Evolutionary conservation across 345 rosid species (phyloP).

Genomic region (Ceriops tagal): DNA sequence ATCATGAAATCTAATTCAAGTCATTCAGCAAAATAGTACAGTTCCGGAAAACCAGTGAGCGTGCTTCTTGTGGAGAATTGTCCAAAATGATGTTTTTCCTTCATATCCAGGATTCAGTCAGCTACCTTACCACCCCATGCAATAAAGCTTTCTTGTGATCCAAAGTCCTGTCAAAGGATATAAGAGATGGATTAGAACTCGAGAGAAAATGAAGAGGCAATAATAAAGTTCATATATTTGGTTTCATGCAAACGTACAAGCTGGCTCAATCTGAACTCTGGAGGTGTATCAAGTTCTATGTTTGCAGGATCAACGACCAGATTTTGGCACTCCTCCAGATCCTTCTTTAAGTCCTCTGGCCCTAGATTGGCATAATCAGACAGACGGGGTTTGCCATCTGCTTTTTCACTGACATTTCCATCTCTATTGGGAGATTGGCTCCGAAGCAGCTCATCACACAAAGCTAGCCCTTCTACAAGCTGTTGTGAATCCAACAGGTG

Average conservation of each 20-base stretch:
- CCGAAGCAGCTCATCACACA: constrained; percentile 74
- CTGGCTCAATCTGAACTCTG: constrained; percentile 90
- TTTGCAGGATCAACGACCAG: constrained; percentile 65
- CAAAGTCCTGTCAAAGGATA: constrained; percentile 60
- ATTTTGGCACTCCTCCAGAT: constrained; percentile 82
- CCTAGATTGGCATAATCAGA: constrained; percentile 73
- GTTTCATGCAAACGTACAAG: constrained; percentile 46
- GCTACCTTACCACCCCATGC: constrained; percentile 66
- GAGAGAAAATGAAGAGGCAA: background rate
- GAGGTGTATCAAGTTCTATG: constrained; percentile 85
- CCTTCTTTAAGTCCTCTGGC: constrained; percentile 66
- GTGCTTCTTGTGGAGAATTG: background rate
- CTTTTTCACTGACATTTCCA: constrained; percentile 37
- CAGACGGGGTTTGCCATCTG: constrained; percentile 44
- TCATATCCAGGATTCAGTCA: constrained; percentile 21
- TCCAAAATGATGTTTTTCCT: background rate
- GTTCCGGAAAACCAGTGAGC: background rate
- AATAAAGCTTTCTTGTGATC: constrained; percentile 85
- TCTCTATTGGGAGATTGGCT: constrained; percentile 69
- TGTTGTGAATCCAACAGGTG: constrained; percentile 73
- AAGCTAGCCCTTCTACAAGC: constrained; percentile 81
- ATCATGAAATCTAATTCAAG: constrained; percentile 4
- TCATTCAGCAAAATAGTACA: constrained; percentile 9
- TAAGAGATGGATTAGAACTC: background rate
- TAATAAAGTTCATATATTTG: background rate